Percentiles rank a stretch among this genome's conserved stretches.
These are phyloP conservation scores for Mixia osmundae DNA, from an alignment of 1,284 basidiomycete species.

Conservation along the genomic window DNA sequence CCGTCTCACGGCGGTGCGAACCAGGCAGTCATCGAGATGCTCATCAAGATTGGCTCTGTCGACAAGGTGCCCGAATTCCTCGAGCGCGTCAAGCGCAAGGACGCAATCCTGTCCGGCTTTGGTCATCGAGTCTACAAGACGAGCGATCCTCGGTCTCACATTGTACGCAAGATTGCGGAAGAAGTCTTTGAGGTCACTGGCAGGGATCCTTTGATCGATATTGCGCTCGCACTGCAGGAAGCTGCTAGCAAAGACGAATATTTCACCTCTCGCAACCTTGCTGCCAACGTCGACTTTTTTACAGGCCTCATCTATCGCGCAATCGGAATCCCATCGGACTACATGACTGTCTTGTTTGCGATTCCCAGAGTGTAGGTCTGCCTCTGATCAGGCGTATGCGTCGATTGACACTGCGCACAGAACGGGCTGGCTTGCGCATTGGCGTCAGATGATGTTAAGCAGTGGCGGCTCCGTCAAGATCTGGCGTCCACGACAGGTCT, in stretches of 20 bases:
- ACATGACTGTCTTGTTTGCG: slow-evolving; percentile 70
- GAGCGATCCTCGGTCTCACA: slow-evolving; percentile 57
- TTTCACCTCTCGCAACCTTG: slow-evolving; percentile 36
- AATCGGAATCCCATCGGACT: slow-evolving; percentile 39
- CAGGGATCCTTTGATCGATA: slow-evolving; percentile 52
- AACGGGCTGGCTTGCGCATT: slow-evolving; percentile 11
- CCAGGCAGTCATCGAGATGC: slow-evolving; percentile 61
- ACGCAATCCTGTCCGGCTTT: slow-evolving; percentile 52
- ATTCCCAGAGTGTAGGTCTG: slow-evolving; percentile 74
- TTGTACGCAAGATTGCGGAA: slow-evolving; percentile 63
- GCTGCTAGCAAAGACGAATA: slow-evolving; percentile 69
- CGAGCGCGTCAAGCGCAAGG: slow-evolving; percentile 56
- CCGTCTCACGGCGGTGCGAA: slow-evolving; percentile 57
- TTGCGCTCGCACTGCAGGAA: slow-evolving; percentile 64
- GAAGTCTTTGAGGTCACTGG: slow-evolving; percentile 41
- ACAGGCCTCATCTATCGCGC: slow-evolving; percentile 11
- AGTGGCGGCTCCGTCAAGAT: slow-evolving; percentile 69
- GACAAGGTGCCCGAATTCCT: slow-evolving; percentile 51
- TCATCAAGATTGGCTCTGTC: slow-evolving; percentile 50
- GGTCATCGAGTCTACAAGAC: slow-evolving; percentile 13
- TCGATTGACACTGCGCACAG: not conserved
- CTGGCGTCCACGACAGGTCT: slow-evolving; percentile 64
- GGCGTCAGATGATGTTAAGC: slow-evolving; percentile 54
- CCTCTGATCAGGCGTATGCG: slow-evolving; percentile 43
- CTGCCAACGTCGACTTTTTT: slow-evolving; percentile 14